Evolutionary conservation across 2,329 filamentous ascomycete species (phyloP).

Genomic region (Alternaria metachromatica): DNA sequence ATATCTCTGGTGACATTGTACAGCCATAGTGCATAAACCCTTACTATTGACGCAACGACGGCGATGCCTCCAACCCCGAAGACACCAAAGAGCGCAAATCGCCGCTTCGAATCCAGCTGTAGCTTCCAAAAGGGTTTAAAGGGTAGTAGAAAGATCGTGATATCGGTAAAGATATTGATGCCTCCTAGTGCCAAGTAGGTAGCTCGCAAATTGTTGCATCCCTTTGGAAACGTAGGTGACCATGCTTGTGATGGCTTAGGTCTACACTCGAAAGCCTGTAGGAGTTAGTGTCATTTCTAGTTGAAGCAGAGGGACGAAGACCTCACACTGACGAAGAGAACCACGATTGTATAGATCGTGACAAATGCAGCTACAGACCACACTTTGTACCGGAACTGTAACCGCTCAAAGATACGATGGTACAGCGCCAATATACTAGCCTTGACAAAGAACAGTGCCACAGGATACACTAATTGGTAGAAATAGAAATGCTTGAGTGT

Average conservation of each 20-base stretch:
- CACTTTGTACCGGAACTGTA: conserved; percentile 9
- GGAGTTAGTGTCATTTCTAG: not conserved
- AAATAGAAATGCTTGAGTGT: conserved; percentile 20
- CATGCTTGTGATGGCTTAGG: conserved; percentile 18
- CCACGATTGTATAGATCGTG: conserved; percentile 15
- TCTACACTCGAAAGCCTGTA: conserved; percentile 28
- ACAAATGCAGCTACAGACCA: conserved; percentile 15
- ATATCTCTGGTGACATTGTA: conserved; percentile 25
- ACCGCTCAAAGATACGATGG: conserved; percentile 23
- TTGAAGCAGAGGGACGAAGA: not conserved
- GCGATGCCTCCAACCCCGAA: conserved; percentile 26
- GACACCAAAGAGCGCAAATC: conserved; percentile 14
- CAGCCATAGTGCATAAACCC: conserved; percentile 26
- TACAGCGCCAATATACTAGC: conserved; percentile 31
- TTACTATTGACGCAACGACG: conserved; percentile 27
- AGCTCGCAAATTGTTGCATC: conserved; percentile 27
- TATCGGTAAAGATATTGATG: conserved; percentile 27
- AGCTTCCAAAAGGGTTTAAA: conserved; percentile 14
- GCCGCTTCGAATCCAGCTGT: conserved; percentile 5
- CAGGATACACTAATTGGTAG: conserved; percentile 34
- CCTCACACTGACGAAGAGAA: conserved; percentile 20
- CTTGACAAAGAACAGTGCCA: conserved; percentile 29
- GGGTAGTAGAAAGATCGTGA: conserved; percentile 24
- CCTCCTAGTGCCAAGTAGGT: conserved; percentile 26
- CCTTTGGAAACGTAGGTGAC: conserved; percentile 25